These are phyloP conservation scores for Craspedostauros australis DNA, from an alignment of 108 stramenopile genomes.

Conservation along the genomic window DNA sequence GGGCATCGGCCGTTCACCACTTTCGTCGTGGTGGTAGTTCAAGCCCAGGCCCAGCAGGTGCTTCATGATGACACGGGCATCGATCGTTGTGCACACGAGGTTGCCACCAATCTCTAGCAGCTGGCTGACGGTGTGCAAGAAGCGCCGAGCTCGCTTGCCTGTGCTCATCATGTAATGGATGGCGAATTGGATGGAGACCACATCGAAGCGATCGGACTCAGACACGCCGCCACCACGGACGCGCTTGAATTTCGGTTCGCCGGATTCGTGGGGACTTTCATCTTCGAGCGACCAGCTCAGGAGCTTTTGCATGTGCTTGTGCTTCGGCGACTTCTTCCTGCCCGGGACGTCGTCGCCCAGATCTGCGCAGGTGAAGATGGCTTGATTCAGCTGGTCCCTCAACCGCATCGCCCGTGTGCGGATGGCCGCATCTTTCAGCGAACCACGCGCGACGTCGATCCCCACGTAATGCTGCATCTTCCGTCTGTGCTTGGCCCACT, in stretches of 20 bases:
- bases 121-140: slow-evolving; percentile 86
- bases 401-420: slow-evolving; percentile 66
- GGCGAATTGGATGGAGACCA: slow-evolving; percentile 96
- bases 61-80: slow-evolving; percentile 76
- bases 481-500: slow-evolving; percentile 76
- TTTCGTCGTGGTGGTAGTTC: slow-evolving; percentile 60
- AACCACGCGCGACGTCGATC: slow-evolving; percentile 94
- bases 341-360: slow-evolving; percentile 89
- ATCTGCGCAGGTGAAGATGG: slow-evolving; percentile 76
- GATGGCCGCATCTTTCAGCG: slow-evolving; percentile 87
- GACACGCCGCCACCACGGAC: slow-evolving; percentile 63
- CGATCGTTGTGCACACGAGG: slow-evolving; percentile 94
- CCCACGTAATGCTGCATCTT: slow-evolving; percentile 81
- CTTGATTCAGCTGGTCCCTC: slow-evolving; percentile 37
- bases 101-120: slow-evolving; percentile 85
- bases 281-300: slow-evolving; percentile 65
- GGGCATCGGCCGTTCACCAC: slow-evolving; percentile 18
- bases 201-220: slow-evolving; percentile 75
- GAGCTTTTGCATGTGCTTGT: slow-evolving; percentile 61
- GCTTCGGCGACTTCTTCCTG: slow-evolving; percentile 32
- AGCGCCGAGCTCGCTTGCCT: slow-evolving; percentile 69
- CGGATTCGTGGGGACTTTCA: slow-evolving; percentile 46
- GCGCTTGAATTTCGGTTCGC: slow-evolving; percentile 52
- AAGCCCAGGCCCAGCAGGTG: slow-evolving; percentile 69
- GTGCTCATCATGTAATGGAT: slow-evolving; percentile 98